Evolutionary conservation across 352 stramenopile species (phyloP).

Genomic region (Thalassiosira livingstoniorum): DNA sequence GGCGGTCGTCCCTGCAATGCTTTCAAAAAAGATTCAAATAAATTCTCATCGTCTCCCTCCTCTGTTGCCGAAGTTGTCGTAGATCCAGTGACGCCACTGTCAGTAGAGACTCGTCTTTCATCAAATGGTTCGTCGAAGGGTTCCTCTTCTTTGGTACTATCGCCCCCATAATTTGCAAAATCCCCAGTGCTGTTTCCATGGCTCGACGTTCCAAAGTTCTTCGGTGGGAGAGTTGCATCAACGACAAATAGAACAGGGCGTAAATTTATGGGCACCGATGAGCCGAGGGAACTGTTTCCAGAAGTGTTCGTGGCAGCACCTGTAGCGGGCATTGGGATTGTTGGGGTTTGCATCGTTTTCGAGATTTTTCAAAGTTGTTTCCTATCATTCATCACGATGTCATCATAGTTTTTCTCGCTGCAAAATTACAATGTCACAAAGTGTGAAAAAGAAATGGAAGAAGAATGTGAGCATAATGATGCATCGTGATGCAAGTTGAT

Average conservation of each 20-base stretch:
- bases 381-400: no score
- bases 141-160: not conserved
- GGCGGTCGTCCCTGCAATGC: slow-evolving; percentile 17
- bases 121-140: slow-evolving; percentile 27
- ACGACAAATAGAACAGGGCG: slow-evolving; percentile 46
- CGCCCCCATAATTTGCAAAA: not conserved
- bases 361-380: no score
- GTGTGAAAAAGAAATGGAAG: no score
- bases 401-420: no score
- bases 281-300: not conserved
- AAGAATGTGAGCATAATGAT: no score
- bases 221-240: slow-evolving; percentile 13
- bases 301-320: not conserved
- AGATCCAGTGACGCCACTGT: not conserved
- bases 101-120: slow-evolving; percentile 3
- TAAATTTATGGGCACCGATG: not conserved
- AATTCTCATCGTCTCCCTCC: not conserved
- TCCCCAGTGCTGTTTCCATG: not conserved
- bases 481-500: no score
- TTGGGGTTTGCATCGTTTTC: no score
- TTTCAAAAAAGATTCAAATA: slow-evolving; percentile 24
- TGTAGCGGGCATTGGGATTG: not conserved
- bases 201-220: not conserved
- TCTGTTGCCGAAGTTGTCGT: not conserved
- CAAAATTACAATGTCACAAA: no score